Base-by-base conservation (phyloP, 305 asterid genomes). In the Coffea humblotiana region DNA sequence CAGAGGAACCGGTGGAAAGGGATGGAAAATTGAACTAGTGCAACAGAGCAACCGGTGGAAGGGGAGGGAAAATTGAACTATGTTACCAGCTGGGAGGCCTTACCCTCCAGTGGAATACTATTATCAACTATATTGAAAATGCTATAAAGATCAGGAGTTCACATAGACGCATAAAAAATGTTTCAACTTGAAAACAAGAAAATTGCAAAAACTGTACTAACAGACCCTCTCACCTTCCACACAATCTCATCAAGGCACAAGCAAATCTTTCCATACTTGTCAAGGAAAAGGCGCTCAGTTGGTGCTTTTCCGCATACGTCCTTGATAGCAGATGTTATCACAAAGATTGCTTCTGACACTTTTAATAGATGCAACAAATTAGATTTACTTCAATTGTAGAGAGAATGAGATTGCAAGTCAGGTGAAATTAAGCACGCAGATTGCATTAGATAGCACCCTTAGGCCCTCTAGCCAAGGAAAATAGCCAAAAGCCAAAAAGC, bases 161-260 rank as follows among this genome's bases (percentile, higher is more conserved):
- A 51, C 77, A 82, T 6, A 47, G 77, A 66, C 19, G 35, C 45
- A 35, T 35, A 18, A 49, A 37, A 15, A 40, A 40, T 77, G 67
- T 25, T 74, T 72, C 72, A 15, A 64, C 27, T 77, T 56, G 19
- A 37, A 73, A 70, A 49, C 54, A 70, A 37, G 29, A 16, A 63
- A 47, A 74, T 32, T 45, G n/a, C 35, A 45, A 60, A 3, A 48
- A 74, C 23, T n/a, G 19, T n/a, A 65, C 27, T n/a, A 65, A 56
- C 43, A 48, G 29, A 58, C 21, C 10, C n/a, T 74, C 52, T 86
- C 66, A 93, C 99, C 98, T 92, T 92, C 96, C 98, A 94, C 64
- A 95, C 98, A 85, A 95, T 95, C 87, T 95, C 99, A 90, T 95
- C 99, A 88, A 94, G 82, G 87, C 97, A 94, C 92, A 95, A 83